Base-by-base conservation (phyloP, 2,329 filamentous ascomycete species). In the Colletotrichum cordylinicola region DNA sequence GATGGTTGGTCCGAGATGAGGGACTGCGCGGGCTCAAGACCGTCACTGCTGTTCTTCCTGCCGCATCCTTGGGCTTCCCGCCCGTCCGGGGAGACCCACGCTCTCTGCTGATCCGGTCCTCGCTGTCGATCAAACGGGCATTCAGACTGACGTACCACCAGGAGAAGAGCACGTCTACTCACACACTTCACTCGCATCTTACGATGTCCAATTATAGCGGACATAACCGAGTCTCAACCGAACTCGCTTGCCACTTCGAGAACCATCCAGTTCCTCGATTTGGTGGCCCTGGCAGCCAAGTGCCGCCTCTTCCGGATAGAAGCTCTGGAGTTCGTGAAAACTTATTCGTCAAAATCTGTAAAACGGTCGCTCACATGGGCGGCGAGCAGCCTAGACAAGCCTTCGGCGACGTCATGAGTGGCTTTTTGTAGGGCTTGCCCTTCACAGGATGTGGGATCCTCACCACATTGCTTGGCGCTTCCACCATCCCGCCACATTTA, bases 1-100 rank as follows among this genome's bases (percentile, higher is more conserved):
- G 64, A 76, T 69, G 74, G 70, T 69, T 60, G 74, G 43, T 74
- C 74, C 70, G 74, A 74, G 64, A 74, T 69, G 58, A 76, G 74
- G 74, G 70, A 74, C 58, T 60, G 31, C 74, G 48, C 56, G n/a
- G 56, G 35, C 31, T 65, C 24, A 8, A 58, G 43, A 33, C 33
- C 70, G 24, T 74, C 29, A 64, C 73, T 68, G 70, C 70, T 21
- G 15, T n/a, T 37, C 13, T 24, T 55, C 58, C 8, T 56, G 35
- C 60, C 52, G 56, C 67, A 74, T 70, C 56, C 58, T 52, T 52
- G 66, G 13, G 66, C 65, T 35, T 58, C 70, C 70, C 74, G 58
- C 60, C 58, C 37, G 74, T 68, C 70, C 70, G 70, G 70, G 70
- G 58, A 39, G 70, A 52, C 58, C 74, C 65, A 66, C 56, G 33